Evolutionary conservation across 441 rosid genomes (phyloP).

Genomic region (Croton laevigatus): DNA sequence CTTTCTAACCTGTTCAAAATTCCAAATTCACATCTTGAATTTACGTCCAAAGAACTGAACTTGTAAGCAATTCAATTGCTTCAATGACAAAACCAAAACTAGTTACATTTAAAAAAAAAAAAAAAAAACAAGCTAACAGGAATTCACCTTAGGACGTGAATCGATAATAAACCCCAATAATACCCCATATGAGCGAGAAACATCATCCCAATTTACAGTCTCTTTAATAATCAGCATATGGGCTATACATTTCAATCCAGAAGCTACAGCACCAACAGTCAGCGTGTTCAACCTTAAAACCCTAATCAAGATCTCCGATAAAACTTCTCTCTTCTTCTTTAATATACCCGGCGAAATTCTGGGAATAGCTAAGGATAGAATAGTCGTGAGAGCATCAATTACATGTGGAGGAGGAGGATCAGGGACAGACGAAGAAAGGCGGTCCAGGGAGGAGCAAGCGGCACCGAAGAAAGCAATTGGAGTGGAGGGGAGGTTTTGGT

Average conservation of each 20-base stretch:
- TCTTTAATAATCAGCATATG: conserved; percentile 47
- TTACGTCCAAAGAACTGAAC: background rate
- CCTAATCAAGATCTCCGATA: conserved; percentile 41
- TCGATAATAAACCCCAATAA: conserved; percentile 48
- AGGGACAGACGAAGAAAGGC: conserved; percentile 35
- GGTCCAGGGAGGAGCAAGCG: conserved; percentile 58
- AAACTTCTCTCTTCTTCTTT: conserved; percentile 49
- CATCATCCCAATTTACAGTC: conserved; percentile 42
- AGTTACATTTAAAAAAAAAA: background rate
- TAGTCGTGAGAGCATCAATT: conserved; percentile 50
- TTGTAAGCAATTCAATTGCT: background rate
- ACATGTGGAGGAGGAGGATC: conserved; percentile 45
- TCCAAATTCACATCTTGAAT: background rate
- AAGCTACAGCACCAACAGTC: conserved; percentile 37
- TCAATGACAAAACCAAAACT: background rate
- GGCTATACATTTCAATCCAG: conserved; percentile 65
- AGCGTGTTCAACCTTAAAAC: conserved; percentile 43
- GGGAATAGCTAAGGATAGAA: conserved; percentile 59
- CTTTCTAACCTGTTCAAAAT: conserved; percentile 58
- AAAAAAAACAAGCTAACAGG: background rate
- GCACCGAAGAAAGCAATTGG: conserved; percentile 72
- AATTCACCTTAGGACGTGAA: conserved; percentile 56
- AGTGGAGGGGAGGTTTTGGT: conserved; percentile 52
- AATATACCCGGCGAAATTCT: conserved; percentile 41
- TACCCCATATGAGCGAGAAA: conserved; percentile 41